Percentiles rank a stretch among this genome's conserved stretches.
These are phyloP conservation scores for Penicillium polonicum DNA, from an alignment of 2,329 filamentous ascomycete genomes.

Conservation along the genomic window DNA sequence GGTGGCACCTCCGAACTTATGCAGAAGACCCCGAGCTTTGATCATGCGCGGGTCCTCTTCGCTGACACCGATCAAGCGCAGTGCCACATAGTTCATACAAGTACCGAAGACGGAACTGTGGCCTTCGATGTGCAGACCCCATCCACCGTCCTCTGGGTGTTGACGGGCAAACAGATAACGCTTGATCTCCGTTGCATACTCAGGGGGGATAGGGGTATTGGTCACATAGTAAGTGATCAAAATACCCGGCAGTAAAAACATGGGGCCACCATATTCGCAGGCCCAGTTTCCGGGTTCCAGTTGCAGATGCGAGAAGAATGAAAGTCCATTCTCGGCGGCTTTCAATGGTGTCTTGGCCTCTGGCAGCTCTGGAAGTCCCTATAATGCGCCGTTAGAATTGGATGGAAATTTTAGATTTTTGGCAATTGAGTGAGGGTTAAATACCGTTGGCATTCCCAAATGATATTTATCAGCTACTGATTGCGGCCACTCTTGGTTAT, in stretches of 20 bases:
- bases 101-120: conserved; percentile 92
- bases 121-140: conserved; percentile 93
- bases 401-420: neutral
- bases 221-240: conserved; percentile 87
- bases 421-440: conserved; percentile 19
- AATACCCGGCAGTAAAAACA: conserved; percentile 88
- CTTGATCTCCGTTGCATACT: conserved; percentile 82
- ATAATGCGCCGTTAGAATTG: conserved; percentile 3
- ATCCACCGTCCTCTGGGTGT: conserved; percentile 85
- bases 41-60: conserved; percentile 82
- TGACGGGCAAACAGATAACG: conserved; percentile 88
- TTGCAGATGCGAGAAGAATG: conserved; percentile 88
- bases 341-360: conserved; percentile 71
- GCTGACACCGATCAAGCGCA: conserved; percentile 79
- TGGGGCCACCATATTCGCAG: conserved; percentile 95
- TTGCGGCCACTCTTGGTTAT: conserved; percentile 77
- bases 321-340: conserved; percentile 75
- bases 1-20: conserved; percentile 80
- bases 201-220: conserved; percentile 76
- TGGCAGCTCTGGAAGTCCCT: conserved; percentile 74
- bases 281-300: conserved; percentile 89
- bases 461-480: conserved; percentile 85
- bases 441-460: conserved; percentile 74
- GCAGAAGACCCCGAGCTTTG: conserved; percentile 77
- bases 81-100: conserved; percentile 76